These are phyloP conservation scores for Eucalyptus viminalis DNA, from an alignment of 345 rosid genomes.

Conservation along the genomic window DNA sequence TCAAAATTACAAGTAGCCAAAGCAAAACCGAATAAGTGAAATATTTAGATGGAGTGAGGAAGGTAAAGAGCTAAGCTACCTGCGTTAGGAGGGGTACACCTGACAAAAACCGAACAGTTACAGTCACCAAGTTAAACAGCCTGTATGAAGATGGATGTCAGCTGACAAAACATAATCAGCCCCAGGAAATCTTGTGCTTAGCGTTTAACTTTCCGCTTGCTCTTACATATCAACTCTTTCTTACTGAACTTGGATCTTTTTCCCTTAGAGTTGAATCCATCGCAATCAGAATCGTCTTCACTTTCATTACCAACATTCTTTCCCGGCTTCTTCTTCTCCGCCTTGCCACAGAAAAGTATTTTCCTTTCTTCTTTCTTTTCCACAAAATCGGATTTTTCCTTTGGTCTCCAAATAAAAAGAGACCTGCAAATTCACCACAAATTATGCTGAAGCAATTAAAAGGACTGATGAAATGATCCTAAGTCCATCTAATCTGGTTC, in stretches of 20 bases:
- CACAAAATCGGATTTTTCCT: slow-evolving; percentile 27
- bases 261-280: slow-evolving; percentile 38
- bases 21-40: background rate
- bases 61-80: background rate
- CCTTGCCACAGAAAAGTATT: slow-evolving; percentile 39
- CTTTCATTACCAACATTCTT: slow-evolving; percentile 20
- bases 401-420: slow-evolving; percentile 85
- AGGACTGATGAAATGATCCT: background rate
- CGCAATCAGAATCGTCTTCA: slow-evolving; percentile 44
- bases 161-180: background rate
- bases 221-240: slow-evolving; percentile 5
- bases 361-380: slow-evolving; percentile 48
- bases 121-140: background rate
- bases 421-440: slow-evolving; percentile 39
- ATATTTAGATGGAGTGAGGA: background rate
- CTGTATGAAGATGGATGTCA: background rate
- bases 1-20: background rate
- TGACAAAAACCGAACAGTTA: background rate
- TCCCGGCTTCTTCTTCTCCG: slow-evolving; percentile 40
- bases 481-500: background rate
- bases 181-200: background rate
- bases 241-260: slow-evolving; percentile 27
- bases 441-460: background rate
- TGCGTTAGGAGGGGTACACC: background rate
- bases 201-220: background rate